Conservation (phyloP, 2,329 filamentous ascomycete genomes). For the Colletotrichum sp. region DNA sequence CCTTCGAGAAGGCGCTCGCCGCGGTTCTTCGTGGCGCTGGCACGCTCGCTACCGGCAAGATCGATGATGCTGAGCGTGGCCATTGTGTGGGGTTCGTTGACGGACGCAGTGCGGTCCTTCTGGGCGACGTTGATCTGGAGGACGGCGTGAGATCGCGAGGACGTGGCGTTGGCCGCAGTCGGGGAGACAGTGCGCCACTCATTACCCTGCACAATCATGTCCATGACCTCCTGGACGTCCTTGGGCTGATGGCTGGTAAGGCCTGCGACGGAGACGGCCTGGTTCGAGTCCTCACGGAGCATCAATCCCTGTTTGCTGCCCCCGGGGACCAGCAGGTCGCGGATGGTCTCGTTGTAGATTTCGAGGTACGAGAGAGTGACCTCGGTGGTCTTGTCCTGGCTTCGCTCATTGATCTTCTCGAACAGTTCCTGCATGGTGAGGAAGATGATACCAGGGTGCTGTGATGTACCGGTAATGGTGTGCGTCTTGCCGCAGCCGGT, state of each 20-base stretch:
- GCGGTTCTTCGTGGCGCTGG: slow-evolving; percentile 94
- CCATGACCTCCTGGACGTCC: slow-evolving; percentile 97
- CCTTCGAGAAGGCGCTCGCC: slow-evolving; percentile 91
- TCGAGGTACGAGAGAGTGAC: slow-evolving; percentile 94
- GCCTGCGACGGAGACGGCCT: slow-evolving; percentile 88
- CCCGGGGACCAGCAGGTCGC: slow-evolving; percentile 87
- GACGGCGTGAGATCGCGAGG: slow-evolving; percentile 94
- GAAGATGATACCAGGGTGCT: slow-evolving; percentile 97
- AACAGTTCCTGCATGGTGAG: slow-evolving; percentile 99
- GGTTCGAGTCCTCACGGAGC: slow-evolving; percentile 93
- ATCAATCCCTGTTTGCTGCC: slow-evolving; percentile 85
- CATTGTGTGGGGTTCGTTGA: slow-evolving; percentile 97
- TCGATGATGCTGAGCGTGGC: slow-evolving; percentile 98
- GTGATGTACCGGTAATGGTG: slow-evolving; percentile 90
- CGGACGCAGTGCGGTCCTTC: slow-evolving; percentile 89
- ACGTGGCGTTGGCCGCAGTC: slow-evolving; percentile 96
- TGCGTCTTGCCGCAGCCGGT: slow-evolving; percentile 99
- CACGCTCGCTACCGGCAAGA: slow-evolving; percentile 92
- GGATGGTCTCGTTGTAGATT: slow-evolving; percentile 99
- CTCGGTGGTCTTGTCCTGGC: slow-evolving; percentile 87
- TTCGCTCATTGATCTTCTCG: slow-evolving; percentile 88
- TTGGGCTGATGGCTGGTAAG: slow-evolving; percentile 90
- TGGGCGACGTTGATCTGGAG: slow-evolving; percentile 96
- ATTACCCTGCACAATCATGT: slow-evolving; percentile 97
- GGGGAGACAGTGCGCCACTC: slow-evolving; percentile 94